Conservation (phyloP, 73 alveolate species). For the Tetrahymena malaccensis region DNA sequence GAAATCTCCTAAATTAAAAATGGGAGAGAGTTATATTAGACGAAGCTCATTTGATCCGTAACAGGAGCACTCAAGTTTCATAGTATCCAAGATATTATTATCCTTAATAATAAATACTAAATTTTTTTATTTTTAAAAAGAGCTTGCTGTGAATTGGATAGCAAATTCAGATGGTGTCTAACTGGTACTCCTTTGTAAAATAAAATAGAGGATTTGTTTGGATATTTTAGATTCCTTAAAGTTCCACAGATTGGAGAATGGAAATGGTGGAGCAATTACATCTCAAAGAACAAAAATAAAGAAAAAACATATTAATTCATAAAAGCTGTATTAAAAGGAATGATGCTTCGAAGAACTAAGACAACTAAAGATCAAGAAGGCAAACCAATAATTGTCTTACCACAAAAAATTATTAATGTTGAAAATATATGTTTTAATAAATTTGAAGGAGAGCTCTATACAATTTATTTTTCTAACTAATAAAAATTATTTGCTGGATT, state of each 20-base stretch:
- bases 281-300: slow-evolving; percentile 10
- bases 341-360: slow-evolving; percentile 20
- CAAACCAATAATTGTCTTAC: background rate
- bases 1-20: background rate
- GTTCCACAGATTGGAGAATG: slow-evolving; percentile 26
- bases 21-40: slow-evolving; percentile 28
- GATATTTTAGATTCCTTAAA: background rate
- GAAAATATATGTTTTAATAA: background rate
- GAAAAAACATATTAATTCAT: slow-evolving; percentile 13
- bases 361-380: background rate
- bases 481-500: background rate
- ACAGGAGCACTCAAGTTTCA: background rate
- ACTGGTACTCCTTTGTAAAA: slow-evolving; percentile 43
- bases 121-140: background rate
- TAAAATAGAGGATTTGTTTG: slow-evolving; percentile 34
- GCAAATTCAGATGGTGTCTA: slow-evolving; percentile 30
- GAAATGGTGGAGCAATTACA: slow-evolving; percentile 35
- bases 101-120: background rate
- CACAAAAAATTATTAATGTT: background rate
- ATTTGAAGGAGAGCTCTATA: background rate
- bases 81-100: background rate
- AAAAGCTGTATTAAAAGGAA: background rate
- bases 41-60: slow-evolving; percentile 33
- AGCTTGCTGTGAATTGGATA: background rate
- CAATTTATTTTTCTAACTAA: background rate